These are phyloP conservation scores for Rhodotorula sp. DNA, from an alignment of 1,284 basidiomycete genomes.

Conservation along the genomic window DNA sequence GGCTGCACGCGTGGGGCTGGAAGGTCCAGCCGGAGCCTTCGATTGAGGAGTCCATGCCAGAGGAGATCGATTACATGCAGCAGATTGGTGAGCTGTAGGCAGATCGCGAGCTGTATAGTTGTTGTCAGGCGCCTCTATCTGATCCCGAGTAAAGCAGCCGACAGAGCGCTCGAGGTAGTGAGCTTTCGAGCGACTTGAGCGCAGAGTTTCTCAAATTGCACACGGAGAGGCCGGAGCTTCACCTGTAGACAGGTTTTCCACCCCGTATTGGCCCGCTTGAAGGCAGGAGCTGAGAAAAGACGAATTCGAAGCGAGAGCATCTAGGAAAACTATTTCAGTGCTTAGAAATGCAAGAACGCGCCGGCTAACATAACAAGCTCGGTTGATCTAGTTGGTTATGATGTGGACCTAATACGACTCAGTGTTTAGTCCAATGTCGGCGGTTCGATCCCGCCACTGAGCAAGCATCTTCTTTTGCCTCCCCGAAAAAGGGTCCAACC, in stretches of 20 bases:
- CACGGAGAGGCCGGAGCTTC: no score
- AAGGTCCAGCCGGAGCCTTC: neutral
- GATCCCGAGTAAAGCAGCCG: no score
- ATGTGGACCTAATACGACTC: slow-evolving; percentile 10
- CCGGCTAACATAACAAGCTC: slow-evolving; percentile 7
- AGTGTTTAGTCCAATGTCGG: slow-evolving; percentile 11
- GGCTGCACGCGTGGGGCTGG: slow-evolving; percentile 15
- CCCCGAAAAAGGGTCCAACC: no score
- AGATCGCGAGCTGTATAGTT: neutral
- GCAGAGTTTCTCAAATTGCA: no score
- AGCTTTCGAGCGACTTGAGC: no score
- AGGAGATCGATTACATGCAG: slow-evolving; percentile 5
- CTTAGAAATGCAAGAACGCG: no score
- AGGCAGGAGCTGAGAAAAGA: no score
- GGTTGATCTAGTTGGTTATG: slow-evolving; percentile 25
- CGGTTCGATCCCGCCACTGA: slow-evolving; percentile 22
- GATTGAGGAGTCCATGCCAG: slow-evolving; percentile 1
- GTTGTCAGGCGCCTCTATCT: neutral
- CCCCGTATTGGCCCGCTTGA: no score
- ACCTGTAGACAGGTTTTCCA: no score
- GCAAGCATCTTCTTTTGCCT: neutral
- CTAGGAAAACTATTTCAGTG: no score
- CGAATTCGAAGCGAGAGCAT: no score
- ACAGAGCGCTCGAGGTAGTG: no score
- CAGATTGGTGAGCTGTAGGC: slow-evolving; percentile 1